Evolutionary conservation across 257 asterid genomes (phyloP), one percentile per base, ranked within the genome.

Genomic region (Forsythia viridissima): DNA sequence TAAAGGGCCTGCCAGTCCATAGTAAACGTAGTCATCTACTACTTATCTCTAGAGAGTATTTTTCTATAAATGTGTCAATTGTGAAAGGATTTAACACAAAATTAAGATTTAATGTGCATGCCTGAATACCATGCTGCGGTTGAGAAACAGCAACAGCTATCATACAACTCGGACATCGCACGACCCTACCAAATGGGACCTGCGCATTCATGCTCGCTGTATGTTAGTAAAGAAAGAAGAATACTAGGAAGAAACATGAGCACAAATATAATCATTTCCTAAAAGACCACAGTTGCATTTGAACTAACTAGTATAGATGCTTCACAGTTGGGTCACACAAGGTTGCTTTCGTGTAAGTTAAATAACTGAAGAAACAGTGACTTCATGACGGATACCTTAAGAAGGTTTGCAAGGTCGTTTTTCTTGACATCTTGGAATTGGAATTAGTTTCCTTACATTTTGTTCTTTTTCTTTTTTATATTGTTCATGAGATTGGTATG

Each of bases 61-160:
- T 39, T 72, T 59, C 30, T 3, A 43, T 73, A 20, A 37, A n/a
- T 5, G 20, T 15, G 43, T 20, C 57, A 40, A 59, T 30, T 43
- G 76, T 43, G 74, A 65, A 44, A 46, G 57, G 69, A 76, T 21
- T 44, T 16, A 77, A 44, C 12, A 79, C 8, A 72, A 20, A 66
- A 61, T 30, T n/a, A 40, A 77, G 75, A 57, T 77, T n/a, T 73
- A 24, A 67, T 71, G 76, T 6, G 85, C 88, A 52, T 90, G 84
- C 99, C 98, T 95, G 99, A 90, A 92, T 79, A 73, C 99, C 98
- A 85, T 95, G 91, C 82, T 93, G 99, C 65, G 98, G 99, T 83
- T 93, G 99, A 82, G 97, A 90, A 15, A 94, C 99, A 71, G 95
- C 88, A 72, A 91, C 83, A 30, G 99, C 94, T 81, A 93, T 80